phyloP scores from a whole-genome alignment of 352 stramenopile genomes.

The Pythium plurisporium region DNA sequence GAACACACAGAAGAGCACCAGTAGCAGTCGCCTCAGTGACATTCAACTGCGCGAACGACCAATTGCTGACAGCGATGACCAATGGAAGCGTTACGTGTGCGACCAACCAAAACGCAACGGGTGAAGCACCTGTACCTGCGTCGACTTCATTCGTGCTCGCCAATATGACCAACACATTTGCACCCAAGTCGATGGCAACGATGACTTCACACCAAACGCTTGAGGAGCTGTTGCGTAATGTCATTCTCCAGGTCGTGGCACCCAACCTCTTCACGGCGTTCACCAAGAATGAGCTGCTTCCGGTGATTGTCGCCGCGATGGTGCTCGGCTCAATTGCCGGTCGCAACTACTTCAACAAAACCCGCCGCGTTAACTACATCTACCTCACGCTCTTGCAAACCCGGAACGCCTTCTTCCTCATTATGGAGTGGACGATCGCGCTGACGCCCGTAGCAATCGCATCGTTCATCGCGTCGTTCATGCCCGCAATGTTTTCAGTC shows the following conservation, averaged over 20 bases:
- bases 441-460: constrained; percentile 2
- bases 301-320: constrained; percentile 71
- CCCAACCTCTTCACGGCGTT: constrained; percentile 60
- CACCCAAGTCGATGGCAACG: constrained; percentile 20
- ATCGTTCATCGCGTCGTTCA: constrained; percentile 31
- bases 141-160: constrained; percentile 32
- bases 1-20: constrained; percentile 24
- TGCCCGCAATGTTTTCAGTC: constrained; percentile 10
- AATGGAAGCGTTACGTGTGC: constrained; percentile 19
- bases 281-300: constrained; percentile 40
- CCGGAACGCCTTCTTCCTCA: constrained; percentile 65
- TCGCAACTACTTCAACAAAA: constrained; percentile 54
- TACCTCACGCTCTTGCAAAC: constrained; percentile 61
- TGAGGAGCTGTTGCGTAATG: constrained; percentile 42
- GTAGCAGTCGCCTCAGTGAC: too few relatives aligned
- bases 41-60: constrained; percentile 42
- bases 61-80: constrained; percentile 17
- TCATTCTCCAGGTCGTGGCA: constrained; percentile 50
- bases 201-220: constrained; percentile 24
- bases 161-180: constrained; percentile 42
- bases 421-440: constrained; percentile 50
- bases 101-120: neutral
- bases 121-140: too few relatives aligned
- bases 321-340: constrained; percentile 52
- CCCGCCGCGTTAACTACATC: constrained; percentile 52